Conservation (phyloP, 1,284 basidiomycete genomes). For the Cryptococcus amylolentus region DNA sequence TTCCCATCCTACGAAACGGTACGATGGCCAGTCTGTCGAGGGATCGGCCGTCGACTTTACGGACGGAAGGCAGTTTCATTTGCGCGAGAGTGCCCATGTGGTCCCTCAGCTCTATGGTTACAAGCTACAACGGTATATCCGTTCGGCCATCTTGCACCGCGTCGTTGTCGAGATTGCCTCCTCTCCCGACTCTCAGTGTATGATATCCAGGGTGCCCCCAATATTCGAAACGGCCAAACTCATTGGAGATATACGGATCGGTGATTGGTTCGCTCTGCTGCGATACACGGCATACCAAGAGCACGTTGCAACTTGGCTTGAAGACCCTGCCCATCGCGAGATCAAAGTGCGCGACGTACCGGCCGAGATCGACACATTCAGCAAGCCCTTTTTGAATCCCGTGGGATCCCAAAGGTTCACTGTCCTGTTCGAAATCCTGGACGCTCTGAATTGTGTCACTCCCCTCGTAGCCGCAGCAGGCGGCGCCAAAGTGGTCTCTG, state of each 20-base stretch:
- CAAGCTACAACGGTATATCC: slow-evolving; percentile 25
- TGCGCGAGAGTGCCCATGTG: slow-evolving; percentile 29
- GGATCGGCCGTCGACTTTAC: neutral
- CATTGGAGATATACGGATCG: slow-evolving; percentile 34
- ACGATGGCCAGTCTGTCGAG: neutral
- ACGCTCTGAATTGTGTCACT: slow-evolving; percentile 29
- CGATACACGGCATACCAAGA: slow-evolving; percentile 26
- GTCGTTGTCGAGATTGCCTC: slow-evolving; percentile 13
- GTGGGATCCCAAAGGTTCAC: too few relatives aligned
- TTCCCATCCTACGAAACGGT: neutral
- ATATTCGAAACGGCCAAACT: slow-evolving; percentile 37
- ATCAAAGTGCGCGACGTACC: slow-evolving; percentile 25
- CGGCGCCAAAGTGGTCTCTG: slow-evolving; percentile 10
- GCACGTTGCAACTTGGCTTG: slow-evolving; percentile 31
- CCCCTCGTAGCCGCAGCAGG: slow-evolving; percentile 19
- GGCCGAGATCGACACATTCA: neutral
- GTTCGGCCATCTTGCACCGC: slow-evolving; percentile 27
- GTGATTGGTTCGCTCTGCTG: slow-evolving; percentile 29
- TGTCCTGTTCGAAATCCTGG: slow-evolving; percentile 21
- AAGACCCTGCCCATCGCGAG: slow-evolving; percentile 22
- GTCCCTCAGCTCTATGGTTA: slow-evolving; percentile 33
- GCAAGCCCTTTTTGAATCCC: too few relatives aligned
- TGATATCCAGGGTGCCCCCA: slow-evolving; percentile 23
- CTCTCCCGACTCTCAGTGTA: slow-evolving; percentile 9
- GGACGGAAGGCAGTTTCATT: slow-evolving; percentile 15